phyloP scores from a whole-genome alignment of 208 protist genomes.

The Trypanosomatidae sp. region DNA sequence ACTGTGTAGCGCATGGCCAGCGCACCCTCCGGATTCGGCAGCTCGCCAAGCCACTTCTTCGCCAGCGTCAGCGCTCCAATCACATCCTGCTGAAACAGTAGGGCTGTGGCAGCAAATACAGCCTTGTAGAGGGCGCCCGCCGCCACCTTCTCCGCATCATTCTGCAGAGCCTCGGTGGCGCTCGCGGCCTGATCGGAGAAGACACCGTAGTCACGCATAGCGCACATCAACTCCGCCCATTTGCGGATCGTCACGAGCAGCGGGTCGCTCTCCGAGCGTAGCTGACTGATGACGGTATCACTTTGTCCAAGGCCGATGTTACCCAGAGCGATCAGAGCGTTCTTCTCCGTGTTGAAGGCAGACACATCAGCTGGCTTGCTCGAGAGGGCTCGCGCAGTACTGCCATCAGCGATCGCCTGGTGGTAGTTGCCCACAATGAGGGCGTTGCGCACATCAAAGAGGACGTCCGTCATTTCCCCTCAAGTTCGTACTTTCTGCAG shows the following conservation, averaged over 20 bases:
- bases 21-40: conserved; percentile 32
- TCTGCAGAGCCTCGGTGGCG: conserved; percentile 32
- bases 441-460: conserved; percentile 86
- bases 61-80: conserved; percentile 53
- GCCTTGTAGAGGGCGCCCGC: conserved; percentile 32
- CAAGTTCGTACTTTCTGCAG: neutral
- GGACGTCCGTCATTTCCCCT: conserved; percentile 65
- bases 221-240: conserved; percentile 53
- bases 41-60: conserved; percentile 52
- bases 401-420: conserved; percentile 74
- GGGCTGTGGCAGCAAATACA: conserved; percentile 51
- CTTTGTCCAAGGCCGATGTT: conserved; percentile 80
- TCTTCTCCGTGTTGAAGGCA: conserved; percentile 70
- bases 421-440: conserved; percentile 87
- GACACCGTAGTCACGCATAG: conserved; percentile 21
- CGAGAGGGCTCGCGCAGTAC: conserved; percentile 30
- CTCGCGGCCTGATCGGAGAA: conserved; percentile 10
- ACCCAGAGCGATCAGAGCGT: conserved; percentile 56
- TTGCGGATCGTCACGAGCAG: conserved; percentile 48
- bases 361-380: conserved; percentile 53
- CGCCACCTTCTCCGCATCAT: conserved; percentile 33
- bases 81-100: conserved; percentile 44
- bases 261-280: conserved; percentile 49
- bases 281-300: conserved; percentile 62
- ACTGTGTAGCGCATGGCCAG: conserved; percentile 31